Evolutionary conservation across 805 yeast species (phyloP).

Genomic region (Metschnikowia kunwiensis): DNA sequence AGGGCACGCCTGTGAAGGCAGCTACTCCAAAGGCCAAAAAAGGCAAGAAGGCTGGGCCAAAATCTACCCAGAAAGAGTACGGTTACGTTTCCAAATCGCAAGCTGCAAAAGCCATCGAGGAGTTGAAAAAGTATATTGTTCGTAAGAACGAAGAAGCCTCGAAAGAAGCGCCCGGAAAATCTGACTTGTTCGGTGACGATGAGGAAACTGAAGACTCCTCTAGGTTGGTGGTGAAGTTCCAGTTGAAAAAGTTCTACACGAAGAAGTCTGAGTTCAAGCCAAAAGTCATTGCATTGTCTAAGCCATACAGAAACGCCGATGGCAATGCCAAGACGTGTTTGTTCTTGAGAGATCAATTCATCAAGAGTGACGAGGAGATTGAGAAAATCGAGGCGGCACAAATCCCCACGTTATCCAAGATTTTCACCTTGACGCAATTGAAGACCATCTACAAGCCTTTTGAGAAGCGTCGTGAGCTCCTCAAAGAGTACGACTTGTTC

Average conservation of each 20-base stretch:
- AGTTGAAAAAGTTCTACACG: constrained; percentile 62
- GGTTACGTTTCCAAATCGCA: constrained; percentile 17
- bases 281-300: constrained; percentile 43
- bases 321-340: constrained; percentile 57
- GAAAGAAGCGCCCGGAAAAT: constrained; percentile 26
- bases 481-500: constrained; percentile 67
- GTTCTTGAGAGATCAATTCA: constrained; percentile 61
- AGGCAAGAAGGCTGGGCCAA: constrained; percentile 8
- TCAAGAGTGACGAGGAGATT: constrained; percentile 43
- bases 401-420: constrained; percentile 47
- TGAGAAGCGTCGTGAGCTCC: constrained; percentile 79
- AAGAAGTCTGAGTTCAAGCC: constrained; percentile 59
- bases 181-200: constrained; percentile 49
- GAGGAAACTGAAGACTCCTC: constrained; percentile 49
- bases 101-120: constrained; percentile 52
- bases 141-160: constrained; percentile 27
- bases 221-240: constrained; percentile 58
- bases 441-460: constrained; percentile 84
- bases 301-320: constrained; percentile 43
- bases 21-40: constrained; percentile 19
- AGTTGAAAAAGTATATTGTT: constrained; percentile 59
- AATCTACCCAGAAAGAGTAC: constrained; percentile 11
- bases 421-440: constrained; percentile 70
- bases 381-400: constrained; percentile 45
- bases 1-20: constrained; percentile 12